Evolutionary conservation across 2,329 filamentous ascomycete species (phyloP).

Genomic region (Exophiala alcalophila): DNA sequence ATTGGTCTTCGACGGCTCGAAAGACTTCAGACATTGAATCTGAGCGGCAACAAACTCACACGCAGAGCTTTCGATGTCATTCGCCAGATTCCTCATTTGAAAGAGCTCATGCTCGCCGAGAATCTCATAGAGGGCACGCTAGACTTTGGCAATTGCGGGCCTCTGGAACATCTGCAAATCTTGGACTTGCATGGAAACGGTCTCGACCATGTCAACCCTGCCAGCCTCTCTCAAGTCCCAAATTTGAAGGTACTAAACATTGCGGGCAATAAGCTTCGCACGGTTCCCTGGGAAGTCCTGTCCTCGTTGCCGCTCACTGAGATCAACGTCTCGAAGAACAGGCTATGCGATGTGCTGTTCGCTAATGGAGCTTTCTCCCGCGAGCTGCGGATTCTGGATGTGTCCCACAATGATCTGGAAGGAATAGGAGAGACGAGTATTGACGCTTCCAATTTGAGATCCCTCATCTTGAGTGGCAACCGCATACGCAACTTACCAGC

Average conservation of each 20-base stretch:
- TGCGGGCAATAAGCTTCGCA: constrained; percentile 73
- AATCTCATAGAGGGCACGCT: constrained; percentile 71
- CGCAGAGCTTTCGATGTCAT: constrained; percentile 71
- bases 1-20: constrained; percentile 70
- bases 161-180: constrained; percentile 68
- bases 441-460: constrained; percentile 68
- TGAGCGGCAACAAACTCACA: constrained; percentile 78
- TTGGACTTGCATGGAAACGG: constrained; percentile 80
- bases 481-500: constrained; percentile 70
- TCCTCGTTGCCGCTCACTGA: constrained; percentile 35
- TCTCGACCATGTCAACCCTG: constrained; percentile 63
- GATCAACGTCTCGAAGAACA: constrained; percentile 78
- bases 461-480: constrained; percentile 77
- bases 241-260: constrained; percentile 70
- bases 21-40: constrained; percentile 74
- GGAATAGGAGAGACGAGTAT: constrained; percentile 53
- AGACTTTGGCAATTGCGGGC: constrained; percentile 58
- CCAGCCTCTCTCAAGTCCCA: constrained; percentile 62
- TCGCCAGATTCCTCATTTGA: constrained; percentile 66
- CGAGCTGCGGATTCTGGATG: constrained; percentile 76
- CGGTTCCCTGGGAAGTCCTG: constrained; percentile 53
- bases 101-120: constrained; percentile 76
- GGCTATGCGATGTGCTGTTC: constrained; percentile 48
- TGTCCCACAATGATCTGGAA: constrained; percentile 71
- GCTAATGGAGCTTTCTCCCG: constrained; percentile 51